phyloP scores from a whole-genome alignment of 192 early-diverging fungal species.

The Thoreauomyces humboldtii region DNA sequence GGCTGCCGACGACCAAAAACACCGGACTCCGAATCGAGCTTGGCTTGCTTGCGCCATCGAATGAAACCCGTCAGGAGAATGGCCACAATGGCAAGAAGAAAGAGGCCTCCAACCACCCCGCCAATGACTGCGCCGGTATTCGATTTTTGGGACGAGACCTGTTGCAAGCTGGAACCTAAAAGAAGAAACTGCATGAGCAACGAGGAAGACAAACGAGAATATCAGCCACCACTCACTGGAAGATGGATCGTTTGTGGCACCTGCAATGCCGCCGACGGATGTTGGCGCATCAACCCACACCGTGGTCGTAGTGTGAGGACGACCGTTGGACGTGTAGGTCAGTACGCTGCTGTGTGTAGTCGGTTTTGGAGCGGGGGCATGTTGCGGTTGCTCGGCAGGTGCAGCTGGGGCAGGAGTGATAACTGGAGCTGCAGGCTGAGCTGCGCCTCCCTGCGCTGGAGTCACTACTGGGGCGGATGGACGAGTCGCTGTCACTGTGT shows the following conservation, averaged over 20 bases:
- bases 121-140: conserved; percentile 14
- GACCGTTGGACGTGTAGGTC: conserved; percentile 11
- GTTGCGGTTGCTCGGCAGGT: background rate
- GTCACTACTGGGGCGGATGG: background rate
- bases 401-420: too few species aligned
- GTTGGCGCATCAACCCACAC: conserved; percentile 26
- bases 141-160: too few species aligned
- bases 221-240: too few species aligned
- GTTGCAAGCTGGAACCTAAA: too few species aligned
- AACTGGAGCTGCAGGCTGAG: background rate
- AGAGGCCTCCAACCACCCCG: conserved; percentile 15
- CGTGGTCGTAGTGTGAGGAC: conserved; percentile 14
- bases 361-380: background rate
- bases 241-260: too few species aligned
- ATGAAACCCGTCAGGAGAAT: conserved; percentile 8
- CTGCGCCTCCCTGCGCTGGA: background rate
- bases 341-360: background rate
- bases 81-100: conserved; percentile 3
- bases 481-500: too few species aligned
- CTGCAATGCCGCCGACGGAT: too few species aligned
- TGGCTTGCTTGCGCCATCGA: conserved; percentile 11
- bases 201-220: too few species aligned
- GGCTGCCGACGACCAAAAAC: conserved; percentile 5
- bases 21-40: background rate
- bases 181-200: too few species aligned